These are phyloP conservation scores for Fennellomyces sp. DNA, from an alignment of 371 early-diverging fungal genomes.

Conservation along the genomic window DNA sequence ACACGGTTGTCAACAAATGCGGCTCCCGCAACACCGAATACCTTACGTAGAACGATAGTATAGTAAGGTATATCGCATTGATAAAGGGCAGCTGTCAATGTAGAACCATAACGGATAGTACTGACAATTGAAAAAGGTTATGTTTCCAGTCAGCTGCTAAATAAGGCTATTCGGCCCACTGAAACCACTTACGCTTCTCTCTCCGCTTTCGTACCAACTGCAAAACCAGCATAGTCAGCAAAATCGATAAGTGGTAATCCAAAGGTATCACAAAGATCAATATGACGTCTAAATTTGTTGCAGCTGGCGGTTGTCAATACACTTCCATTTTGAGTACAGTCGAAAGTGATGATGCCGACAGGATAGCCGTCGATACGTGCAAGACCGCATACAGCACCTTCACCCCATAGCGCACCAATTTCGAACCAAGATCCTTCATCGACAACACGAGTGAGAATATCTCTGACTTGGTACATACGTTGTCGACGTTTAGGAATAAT, in stretches of 20 bases:
- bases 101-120: slow-evolving; percentile 47
- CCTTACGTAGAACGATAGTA: slow-evolving; percentile 45
- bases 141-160: background rate
- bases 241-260: slow-evolving; percentile 47
- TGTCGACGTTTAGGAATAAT: slow-evolving; percentile 46
- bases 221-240: slow-evolving; percentile 52
- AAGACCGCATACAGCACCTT: slow-evolving; percentile 48
- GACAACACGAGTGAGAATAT: slow-evolving; percentile 33
- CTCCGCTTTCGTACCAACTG: slow-evolving; percentile 46
- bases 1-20: slow-evolving; percentile 50
- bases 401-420: slow-evolving; percentile 49
- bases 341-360: slow-evolving; percentile 46
- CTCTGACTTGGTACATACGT: slow-evolving; percentile 43
- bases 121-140: slow-evolving; percentile 18
- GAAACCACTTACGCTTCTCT: slow-evolving; percentile 43
- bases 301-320: slow-evolving; percentile 38
- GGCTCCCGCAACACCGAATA: slow-evolving; percentile 56
- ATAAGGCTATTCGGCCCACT: background rate
- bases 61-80: slow-evolving; percentile 51
- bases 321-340: slow-evolving; percentile 39
- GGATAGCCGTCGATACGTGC: slow-evolving; percentile 38
- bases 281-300: slow-evolving; percentile 48
- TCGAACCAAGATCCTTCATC: slow-evolving; percentile 46
- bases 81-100: slow-evolving; percentile 47
- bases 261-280: slow-evolving; percentile 49